Conservation (phyloP, 139 green algal genomes). For the Pseudopediastrum boryanum region DNA sequence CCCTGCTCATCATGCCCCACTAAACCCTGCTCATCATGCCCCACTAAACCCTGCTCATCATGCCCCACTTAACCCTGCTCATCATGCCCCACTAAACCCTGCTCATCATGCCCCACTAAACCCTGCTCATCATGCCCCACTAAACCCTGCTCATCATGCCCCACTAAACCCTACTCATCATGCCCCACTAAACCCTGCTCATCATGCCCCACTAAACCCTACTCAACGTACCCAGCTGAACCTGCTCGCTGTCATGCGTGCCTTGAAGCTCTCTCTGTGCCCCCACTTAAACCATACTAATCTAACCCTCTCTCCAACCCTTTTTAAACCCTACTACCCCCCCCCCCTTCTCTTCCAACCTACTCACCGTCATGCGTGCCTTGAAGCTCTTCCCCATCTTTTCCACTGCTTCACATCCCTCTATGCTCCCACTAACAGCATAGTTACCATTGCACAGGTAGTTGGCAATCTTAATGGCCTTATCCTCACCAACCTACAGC, state of each 20-base stretch:
- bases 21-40: no score
- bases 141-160: no score
- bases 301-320: neutral
- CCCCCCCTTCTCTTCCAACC: no score
- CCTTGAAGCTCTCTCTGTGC: no score
- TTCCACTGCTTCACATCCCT: conserved; percentile 87
- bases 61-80: neutral
- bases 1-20: no score
- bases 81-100: neutral
- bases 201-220: neutral
- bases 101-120: neutral
- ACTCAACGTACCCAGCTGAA: no score
- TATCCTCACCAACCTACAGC: conserved; percentile 58
- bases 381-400: conserved; percentile 89
- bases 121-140: neutral
- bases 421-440: conserved; percentile 88
- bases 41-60: no score
- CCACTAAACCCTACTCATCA: neutral
- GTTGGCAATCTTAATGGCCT: conserved; percentile 95
- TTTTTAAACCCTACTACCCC: neutral
- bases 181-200: neutral
- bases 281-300: neutral
- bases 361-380: conserved; percentile 72
- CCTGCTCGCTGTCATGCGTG: conserved; percentile 66
- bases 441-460: conserved; percentile 99